Base-by-base conservation (phyloP, 1,284 basidiomycete genomes). In the Pterula multifida region DNA sequence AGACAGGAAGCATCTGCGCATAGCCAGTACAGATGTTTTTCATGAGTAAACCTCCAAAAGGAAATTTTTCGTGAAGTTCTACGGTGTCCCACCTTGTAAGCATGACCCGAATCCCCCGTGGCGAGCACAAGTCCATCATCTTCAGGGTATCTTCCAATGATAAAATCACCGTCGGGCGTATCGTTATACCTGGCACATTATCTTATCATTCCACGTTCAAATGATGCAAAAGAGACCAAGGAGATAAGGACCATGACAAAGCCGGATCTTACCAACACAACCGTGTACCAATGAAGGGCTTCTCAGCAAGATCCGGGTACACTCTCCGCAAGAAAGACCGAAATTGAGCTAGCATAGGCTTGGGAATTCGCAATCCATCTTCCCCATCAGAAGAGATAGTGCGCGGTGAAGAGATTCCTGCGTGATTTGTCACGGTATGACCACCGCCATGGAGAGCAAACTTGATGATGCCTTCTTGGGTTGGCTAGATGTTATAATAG, bases 1-100 rank as follows among this genome's bases (percentile, higher is more conserved):
- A 75, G 32, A 79, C 79, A 11, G 91, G 90, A 4, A 93, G 71
- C 68, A 94, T 94, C 83, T 89, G 49, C n/a, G n/a, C n/a, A n/a
- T n/a, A n/a, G n/a, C n/a, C n/a, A n/a, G n/a, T n/a, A n/a, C n/a
- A n/a, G n/a, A n/a, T n/a, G n/a, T n/a, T n/a, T n/a, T n/a, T n/a
- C n/a, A n/a, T n/a, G n/a, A n/a, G n/a, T n/a, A n/a, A n/a, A n/a
- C n/a, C n/a, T n/a, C n/a, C n/a, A n/a, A n/a, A n/a, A n/a, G n/a
- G n/a, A n/a, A n/a, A n/a, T n/a, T n/a, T n/a, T n/a, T n/a, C n/a
- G n/a, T n/a, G n/a, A n/a, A n/a, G n/a, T n/a, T n/a, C n/a, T n/a
- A n/a, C n/a, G n/a, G n/a, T n/a, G n/a, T 15, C 28, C 19, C 9
- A 81, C 86, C 73, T 90, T 92, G 70, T 79, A 91, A 0, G 79